Base-by-base conservation (phyloP, 768 basidiomycete species). In the Serendipita sp. region DNA sequence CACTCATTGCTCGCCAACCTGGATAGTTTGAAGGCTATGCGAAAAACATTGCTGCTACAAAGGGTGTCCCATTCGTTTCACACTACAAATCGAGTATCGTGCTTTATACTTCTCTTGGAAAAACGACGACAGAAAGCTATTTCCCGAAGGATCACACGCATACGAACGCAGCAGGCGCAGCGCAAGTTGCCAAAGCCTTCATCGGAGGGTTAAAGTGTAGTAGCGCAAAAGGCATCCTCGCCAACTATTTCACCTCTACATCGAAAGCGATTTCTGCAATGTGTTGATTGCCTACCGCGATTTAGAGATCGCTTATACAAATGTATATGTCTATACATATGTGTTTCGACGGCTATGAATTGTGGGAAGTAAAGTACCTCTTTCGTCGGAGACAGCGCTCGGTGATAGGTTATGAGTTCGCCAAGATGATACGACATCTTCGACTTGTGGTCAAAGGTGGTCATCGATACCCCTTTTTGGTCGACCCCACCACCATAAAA, bases 91-190 rank as follows among this genome's bases (percentile, higher is more conserved):
- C 79, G 65, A 75, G 77, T 10, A 77, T 78, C 1, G 74, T 78
- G 53, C 74, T 75, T 13, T 80, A 76, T 67, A 68, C 77, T 44
- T 68, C 70, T 34, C 71, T 78, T 8, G 79, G 80, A 15, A 69
- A 77, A 67, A 71, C 63, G 1, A 68, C 75, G n/a, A 73, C 75
- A 10, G 73, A 72, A 24, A 72, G 76, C 1, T 81, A 70, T 65
- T 81, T 74, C 66, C 79, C 79, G 3, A 70, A 75, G 58, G 79
- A 81, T 56, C 78, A 80, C 66, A 79, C 77, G 2, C 80, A 81
- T 67, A 81, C 79, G 1, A 72, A 72, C 7, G 70, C 75, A 2
- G 71, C 74, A 13, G 80, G 78, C 34, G 81, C 81, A 1, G 74
- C 75, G 46, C 74, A 78, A 3, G 80, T 81, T 1, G 79, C 80